Conservation (phyloP, 768 basidiomycete species). For the Lentinula boryana region DNA sequence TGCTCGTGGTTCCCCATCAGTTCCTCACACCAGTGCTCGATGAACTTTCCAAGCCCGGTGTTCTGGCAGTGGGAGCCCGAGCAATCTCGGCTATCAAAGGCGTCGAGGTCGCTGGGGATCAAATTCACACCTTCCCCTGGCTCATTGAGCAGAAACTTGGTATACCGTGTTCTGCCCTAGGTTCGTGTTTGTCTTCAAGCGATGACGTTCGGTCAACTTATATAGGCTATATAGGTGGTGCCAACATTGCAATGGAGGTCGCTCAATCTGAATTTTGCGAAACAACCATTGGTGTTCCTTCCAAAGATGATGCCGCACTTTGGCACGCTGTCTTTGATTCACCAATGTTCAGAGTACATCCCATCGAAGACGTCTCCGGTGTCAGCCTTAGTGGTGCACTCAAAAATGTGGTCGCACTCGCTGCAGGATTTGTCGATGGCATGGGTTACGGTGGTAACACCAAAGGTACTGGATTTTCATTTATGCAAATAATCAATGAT, state of each 20-base stretch:
- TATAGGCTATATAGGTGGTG: neutral
- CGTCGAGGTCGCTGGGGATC: constrained; percentile 7
- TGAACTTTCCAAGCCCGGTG: constrained; percentile 7
- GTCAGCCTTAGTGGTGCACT: constrained; percentile 11
- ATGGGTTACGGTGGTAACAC: constrained; percentile 11
- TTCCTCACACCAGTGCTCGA: constrained; percentile 10
- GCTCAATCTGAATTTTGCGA: constrained; percentile 10
- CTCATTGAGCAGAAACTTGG: constrained; percentile 10
- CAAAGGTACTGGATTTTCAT: neutral
- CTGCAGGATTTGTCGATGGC: constrained; percentile 11
- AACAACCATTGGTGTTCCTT: constrained; percentile 11
- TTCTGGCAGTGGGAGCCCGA: constrained; percentile 1
- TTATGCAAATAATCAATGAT: neutral
- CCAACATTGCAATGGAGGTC: constrained; percentile 11
- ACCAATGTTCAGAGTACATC: constrained; percentile 10
- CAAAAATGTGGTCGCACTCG: constrained; percentile 11
- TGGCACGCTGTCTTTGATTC: constrained; percentile 13
- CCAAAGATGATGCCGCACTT: constrained; percentile 9
- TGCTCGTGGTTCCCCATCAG: constrained; percentile 10
- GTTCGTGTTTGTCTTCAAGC: neutral
- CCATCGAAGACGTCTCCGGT: constrained; percentile 12
- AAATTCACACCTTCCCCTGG: constrained; percentile 10
- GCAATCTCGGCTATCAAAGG: constrained; percentile 12
- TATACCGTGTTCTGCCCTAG: constrained; percentile 10
- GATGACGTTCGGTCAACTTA: neutral